Conservation (phyloP, 306 rosid genomes). For the Boehmeria nivea region DNA sequence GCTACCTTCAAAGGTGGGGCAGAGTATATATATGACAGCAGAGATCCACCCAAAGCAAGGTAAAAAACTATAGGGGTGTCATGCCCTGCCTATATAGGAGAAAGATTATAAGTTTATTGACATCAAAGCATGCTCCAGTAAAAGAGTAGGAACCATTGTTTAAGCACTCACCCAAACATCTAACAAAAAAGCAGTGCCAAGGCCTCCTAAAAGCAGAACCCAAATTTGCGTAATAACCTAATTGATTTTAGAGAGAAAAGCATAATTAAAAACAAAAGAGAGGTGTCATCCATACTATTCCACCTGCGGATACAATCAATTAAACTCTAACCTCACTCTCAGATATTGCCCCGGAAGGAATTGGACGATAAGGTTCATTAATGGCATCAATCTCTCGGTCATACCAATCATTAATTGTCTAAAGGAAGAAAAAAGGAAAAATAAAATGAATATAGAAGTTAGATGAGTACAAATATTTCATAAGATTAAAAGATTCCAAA, state of each 20-base stretch:
- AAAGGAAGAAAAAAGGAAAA: conserved; percentile 9
- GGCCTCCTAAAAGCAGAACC: conserved; percentile 90
- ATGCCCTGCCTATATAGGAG: conserved; percentile 73
- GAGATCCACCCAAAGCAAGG: conserved; percentile 88
- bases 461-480: conserved; percentile 13
- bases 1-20: conserved; percentile 93
- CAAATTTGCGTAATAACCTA: conserved; percentile 95
- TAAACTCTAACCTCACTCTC: conserved; percentile 66
- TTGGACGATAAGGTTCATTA: conserved; percentile 96
- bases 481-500: neutral
- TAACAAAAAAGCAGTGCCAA: conserved; percentile 64
- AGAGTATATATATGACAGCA: conserved; percentile 87
- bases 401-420: conserved; percentile 97
- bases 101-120: conserved; percentile 20
- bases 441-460: conserved; percentile 10
- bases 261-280: neutral
- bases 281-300: neutral
- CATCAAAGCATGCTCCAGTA: conserved; percentile 9
- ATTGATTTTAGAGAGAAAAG: conserved; percentile 12
- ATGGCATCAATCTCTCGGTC: conserved; percentile 97
- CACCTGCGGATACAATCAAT: conserved; percentile 1
- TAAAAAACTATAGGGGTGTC: conserved; percentile 68
- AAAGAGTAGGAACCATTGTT: conserved; percentile 3
- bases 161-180: conserved; percentile 83
- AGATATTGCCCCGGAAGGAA: conserved; percentile 94